These are phyloP conservation scores for Psophocarpus tetragonolobus DNA, from an alignment of 306 rosid genomes.

Conservation along the genomic window DNA sequence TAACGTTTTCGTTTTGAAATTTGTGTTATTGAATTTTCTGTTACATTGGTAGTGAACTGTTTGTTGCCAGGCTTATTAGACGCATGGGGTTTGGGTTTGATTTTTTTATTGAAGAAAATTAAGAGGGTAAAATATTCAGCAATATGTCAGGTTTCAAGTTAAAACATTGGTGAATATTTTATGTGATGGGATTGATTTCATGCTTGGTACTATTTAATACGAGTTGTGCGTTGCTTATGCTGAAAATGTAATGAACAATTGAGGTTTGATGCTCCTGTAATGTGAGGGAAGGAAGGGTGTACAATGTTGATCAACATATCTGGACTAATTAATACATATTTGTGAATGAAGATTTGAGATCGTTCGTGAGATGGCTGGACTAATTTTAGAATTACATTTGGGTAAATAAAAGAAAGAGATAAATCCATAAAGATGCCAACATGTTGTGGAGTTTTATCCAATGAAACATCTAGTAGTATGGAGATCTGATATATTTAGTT, in stretches of 20 bases:
- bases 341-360: not conserved
- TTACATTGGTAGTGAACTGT: slow-evolving; percentile 45
- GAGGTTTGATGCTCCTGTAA: not conserved
- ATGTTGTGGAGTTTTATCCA: not conserved
- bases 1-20: not conserved
- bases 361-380: not conserved
- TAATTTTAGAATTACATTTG: not conserved
- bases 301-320: not conserved
- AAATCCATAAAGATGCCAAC: not conserved
- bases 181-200: slow-evolving; percentile 15
- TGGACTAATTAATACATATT: not conserved
- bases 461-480: slow-evolving; percentile 14
- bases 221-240: not conserved
- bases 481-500: slow-evolving; percentile 13
- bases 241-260: not conserved
- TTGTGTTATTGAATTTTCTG: slow-evolving; percentile 37
- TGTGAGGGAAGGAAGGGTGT: not conserved
- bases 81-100: slow-evolving; percentile 7
- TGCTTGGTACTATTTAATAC: slow-evolving; percentile 11
- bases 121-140: slow-evolving; percentile 4
- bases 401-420: not conserved
- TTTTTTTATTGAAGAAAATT: slow-evolving; percentile 2
- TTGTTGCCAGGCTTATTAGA: slow-evolving; percentile 2
- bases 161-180: slow-evolving; percentile 1
- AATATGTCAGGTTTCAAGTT: slow-evolving; percentile 21